Percentiles rank a stretch among this genome's conserved stretches.
phyloP scores from a whole-genome alignment of 2,329 filamentous ascomycete species.

The Diaporthe eres region DNA sequence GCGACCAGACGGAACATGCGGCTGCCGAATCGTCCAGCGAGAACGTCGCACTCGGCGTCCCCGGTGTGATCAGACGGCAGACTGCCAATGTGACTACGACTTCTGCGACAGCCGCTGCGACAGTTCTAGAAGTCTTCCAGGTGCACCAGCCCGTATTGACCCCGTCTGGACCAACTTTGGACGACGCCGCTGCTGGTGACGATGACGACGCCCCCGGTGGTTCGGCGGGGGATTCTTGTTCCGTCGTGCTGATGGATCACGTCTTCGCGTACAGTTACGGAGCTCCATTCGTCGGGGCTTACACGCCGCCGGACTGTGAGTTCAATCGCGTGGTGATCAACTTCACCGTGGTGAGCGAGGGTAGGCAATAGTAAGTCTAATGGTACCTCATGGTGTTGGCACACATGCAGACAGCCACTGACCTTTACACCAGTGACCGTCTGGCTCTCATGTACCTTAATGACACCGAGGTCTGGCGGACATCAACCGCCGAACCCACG shows the following conservation, averaged over 20 bases:
- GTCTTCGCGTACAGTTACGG: slow-evolving; percentile 81
- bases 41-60: slow-evolving; percentile 15
- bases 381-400: not conserved
- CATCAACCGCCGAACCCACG: slow-evolving; percentile 85
- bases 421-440: slow-evolving; percentile 64
- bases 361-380: slow-evolving; percentile 71
- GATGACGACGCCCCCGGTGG: not conserved
- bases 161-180: slow-evolving; percentile 57
- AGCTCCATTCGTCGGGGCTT: slow-evolving; percentile 79
- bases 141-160: slow-evolving; percentile 76
- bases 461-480: slow-evolving; percentile 86
- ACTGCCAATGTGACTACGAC: slow-evolving; percentile 41
- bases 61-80: slow-evolving; percentile 36
- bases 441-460: slow-evolving; percentile 82
- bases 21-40: slow-evolving; percentile 20
- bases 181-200: slow-evolving; percentile 44
- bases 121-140: slow-evolving; percentile 74
- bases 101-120: slow-evolving; percentile 46
- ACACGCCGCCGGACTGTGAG: slow-evolving; percentile 75
- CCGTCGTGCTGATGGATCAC: slow-evolving; percentile 76
- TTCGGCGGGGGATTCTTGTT: slow-evolving; percentile 55
- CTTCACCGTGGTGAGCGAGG: slow-evolving; percentile 79
- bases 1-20: slow-evolving; percentile 11
- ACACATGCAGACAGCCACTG: slow-evolving; percentile 1
- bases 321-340: slow-evolving; percentile 85